Evolutionary conservation across 441 rosid species (phyloP).

Genomic region (Jatropha multifida): DNA sequence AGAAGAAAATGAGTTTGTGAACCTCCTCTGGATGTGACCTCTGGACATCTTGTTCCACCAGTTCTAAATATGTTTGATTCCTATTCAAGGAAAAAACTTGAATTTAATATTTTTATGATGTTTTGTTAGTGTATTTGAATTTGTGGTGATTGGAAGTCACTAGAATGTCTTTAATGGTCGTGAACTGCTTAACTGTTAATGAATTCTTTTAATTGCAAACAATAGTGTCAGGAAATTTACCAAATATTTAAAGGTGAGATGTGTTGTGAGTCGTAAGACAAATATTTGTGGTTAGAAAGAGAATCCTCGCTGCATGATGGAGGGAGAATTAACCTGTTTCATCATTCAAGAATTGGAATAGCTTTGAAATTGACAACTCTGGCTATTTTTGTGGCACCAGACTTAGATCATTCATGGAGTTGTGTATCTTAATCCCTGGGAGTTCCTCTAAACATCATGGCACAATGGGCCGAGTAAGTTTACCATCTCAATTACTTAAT

Average conservation of each 20-base stretch:
- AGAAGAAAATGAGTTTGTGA: neutral
- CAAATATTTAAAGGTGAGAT: neutral
- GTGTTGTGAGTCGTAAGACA: neutral
- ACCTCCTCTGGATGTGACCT: neutral
- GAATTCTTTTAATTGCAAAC: neutral
- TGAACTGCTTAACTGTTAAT: neutral
- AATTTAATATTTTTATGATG: too few relatives aligned
- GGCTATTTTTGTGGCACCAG: conserved; percentile 40
- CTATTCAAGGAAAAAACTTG: too few relatives aligned
- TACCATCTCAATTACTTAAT: conserved; percentile 17
- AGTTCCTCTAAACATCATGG: conserved; percentile 55
- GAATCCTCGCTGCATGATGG: conserved; percentile 1
- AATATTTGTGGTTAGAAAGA: neutral
- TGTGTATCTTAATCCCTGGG: conserved; percentile 89
- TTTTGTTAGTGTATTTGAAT: neutral
- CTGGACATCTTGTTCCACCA: neutral
- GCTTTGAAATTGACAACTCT: conserved; percentile 11
- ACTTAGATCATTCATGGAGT: conserved; percentile 87
- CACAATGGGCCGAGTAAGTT: conserved; percentile 53
- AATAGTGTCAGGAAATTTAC: neutral
- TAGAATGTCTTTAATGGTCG: neutral
- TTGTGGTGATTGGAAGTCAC: neutral
- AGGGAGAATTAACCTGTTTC: neutral
- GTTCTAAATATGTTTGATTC: neutral
- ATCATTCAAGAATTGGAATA: neutral